Conservation (phyloP, 371 early-diverging fungal genomes). For the Mucor saturninus region DNA sequence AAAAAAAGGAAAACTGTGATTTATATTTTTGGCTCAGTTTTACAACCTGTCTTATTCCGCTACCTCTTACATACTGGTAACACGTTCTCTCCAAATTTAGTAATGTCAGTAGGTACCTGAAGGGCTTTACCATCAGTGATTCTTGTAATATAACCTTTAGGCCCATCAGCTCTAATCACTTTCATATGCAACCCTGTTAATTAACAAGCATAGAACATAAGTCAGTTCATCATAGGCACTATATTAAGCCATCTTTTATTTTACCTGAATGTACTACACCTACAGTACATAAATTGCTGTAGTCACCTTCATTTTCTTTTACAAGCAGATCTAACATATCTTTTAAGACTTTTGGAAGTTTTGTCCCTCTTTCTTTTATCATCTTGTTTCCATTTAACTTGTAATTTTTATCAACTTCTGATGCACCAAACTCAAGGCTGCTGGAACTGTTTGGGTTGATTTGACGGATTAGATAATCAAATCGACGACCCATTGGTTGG, state of each 20-base stretch:
- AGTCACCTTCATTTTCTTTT: slow-evolving; percentile 16
- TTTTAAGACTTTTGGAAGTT: slow-evolving; percentile 28
- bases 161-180: slow-evolving; percentile 19
- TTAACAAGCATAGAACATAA: slow-evolving; percentile 15
- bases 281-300: slow-evolving; percentile 15
- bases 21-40: too few species aligned
- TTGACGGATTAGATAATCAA: slow-evolving; percentile 20
- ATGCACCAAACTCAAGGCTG: slow-evolving; percentile 21
- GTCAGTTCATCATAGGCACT: slow-evolving; percentile 16
- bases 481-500: slow-evolving; percentile 20
- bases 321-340: slow-evolving; percentile 22
- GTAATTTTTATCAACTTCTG: slow-evolving; percentile 23
- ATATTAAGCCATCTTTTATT: slow-evolving; percentile 18
- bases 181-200: slow-evolving; percentile 17
- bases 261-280: slow-evolving; percentile 25
- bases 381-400: slow-evolving; percentile 23
- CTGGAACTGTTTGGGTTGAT: slow-evolving; percentile 10
- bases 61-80: too few species aligned
- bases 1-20: too few species aligned
- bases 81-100: slow-evolving; percentile 19
- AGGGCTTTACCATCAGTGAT: slow-evolving; percentile 15
- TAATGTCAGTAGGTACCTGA: slow-evolving; percentile 16
- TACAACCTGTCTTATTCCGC: too few species aligned
- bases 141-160: slow-evolving; percentile 24
- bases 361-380: slow-evolving; percentile 17